Base-by-base conservation (phyloP, 1,139 yeast genomes). In the Lodderomyces orthopsilosis region DNA sequence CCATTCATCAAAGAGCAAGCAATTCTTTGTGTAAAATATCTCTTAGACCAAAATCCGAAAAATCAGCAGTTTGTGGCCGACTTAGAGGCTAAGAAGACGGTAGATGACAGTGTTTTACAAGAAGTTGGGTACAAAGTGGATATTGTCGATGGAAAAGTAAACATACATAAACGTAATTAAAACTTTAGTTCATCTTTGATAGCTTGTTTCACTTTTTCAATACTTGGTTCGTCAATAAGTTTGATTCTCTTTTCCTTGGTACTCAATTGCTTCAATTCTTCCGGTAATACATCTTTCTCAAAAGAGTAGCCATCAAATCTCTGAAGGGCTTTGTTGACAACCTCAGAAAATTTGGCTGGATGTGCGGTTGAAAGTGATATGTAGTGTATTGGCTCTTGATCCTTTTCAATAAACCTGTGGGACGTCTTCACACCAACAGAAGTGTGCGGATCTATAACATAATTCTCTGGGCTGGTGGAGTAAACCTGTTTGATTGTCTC, bases 301-400 rank as follows among this genome's bases (percentile, higher is more conserved):
- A 93, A 93, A 4, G 90, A 81, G 67, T 91, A 94, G 19, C 81
- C 89, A 19, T 75, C 78, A 49, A 81, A 73, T 1, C 75, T 75
- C 41, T 67, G 62, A 54, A 93, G 77, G 1, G 98, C 90, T 55
- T 78, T 71, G 63, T 90, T 85, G 15, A 93, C 98, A 42, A 96
- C 98, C 51, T 90, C 97, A 22, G 96, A 88, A 61, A 93, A 93
- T 68, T 93, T 93, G 48, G 98, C 98, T 36, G 98, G 98, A 62
- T 93, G 98, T 6, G 98, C 98, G 37, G 98, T 93, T 2, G 98
- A 86, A 48, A 93, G 79, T 5, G 96, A 87, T 41, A 93, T 76
- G 62, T 88, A 88, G 19, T 48, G 47, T 35, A 49, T 45, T 6
- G 45, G 43, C 43, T 71, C 66, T 43, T 51, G 47, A 52, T 80